Evolutionary conservation across 106 monocot genomes (phyloP).

Genomic region (Acorus calamus): DNA sequence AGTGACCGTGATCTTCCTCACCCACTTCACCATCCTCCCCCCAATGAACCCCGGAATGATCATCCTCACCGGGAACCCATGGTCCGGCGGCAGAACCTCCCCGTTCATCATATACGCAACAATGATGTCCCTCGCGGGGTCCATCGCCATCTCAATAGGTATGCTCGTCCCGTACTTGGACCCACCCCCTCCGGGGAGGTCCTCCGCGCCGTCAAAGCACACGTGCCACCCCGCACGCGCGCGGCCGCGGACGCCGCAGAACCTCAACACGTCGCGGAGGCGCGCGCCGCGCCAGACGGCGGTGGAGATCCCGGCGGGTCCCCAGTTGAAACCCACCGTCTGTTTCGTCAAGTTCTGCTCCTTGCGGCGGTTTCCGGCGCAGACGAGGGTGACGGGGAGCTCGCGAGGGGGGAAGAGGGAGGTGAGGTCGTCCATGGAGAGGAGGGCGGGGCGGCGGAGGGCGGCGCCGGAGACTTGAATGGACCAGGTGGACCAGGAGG

Average conservation of each 20-base stretch:
- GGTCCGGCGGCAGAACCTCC: slow-evolving; percentile 68
- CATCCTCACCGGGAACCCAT: slow-evolving; percentile 79
- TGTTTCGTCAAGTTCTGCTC: slow-evolving; percentile 92
- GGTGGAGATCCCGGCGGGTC: slow-evolving; percentile 63
- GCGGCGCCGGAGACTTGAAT: slow-evolving; percentile 56
- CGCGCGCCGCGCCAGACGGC: slow-evolving; percentile 75
- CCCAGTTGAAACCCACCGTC: slow-evolving; percentile 93
- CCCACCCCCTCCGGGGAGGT: slow-evolving; percentile 78
- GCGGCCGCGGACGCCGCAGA: slow-evolving; percentile 40
- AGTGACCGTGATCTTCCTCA: slow-evolving; percentile 60
- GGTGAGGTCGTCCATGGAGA: slow-evolving; percentile 65
- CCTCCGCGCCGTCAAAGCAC: slow-evolving; percentile 93
- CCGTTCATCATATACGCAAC: slow-evolving; percentile 93
- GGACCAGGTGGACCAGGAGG: slow-evolving; percentile 52
- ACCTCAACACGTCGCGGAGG: slow-evolving; percentile 51
- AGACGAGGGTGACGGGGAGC: slow-evolving; percentile 85
- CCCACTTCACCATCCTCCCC: slow-evolving; percentile 97
- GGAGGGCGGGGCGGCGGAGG: slow-evolving; percentile 21
- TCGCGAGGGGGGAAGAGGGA: slow-evolving; percentile 36
- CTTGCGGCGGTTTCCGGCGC: slow-evolving; percentile 93
- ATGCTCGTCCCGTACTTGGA: slow-evolving; percentile 90
- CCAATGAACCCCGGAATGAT: slow-evolving; percentile 92
- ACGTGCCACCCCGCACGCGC: slow-evolving; percentile 38
- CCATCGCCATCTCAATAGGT: slow-evolving; percentile 70
- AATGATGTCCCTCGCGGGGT: slow-evolving; percentile 62